phyloP scores from a whole-genome alignment of 148 eudicot genomes.

The Dianthus caryophyllus region DNA sequence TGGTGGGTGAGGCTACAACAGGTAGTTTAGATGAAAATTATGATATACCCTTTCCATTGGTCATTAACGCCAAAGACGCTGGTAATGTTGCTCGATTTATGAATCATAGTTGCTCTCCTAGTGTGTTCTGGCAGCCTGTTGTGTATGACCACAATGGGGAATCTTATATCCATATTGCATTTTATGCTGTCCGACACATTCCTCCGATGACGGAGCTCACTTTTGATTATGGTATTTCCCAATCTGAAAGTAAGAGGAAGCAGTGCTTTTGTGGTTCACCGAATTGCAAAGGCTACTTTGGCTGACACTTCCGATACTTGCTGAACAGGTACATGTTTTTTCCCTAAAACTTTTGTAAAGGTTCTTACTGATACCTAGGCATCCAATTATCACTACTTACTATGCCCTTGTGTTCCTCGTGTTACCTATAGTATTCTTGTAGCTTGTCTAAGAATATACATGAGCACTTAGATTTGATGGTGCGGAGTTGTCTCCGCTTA shows the following conservation, averaged over 20 bases:
- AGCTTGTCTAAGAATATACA: no score
- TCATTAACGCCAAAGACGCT: slow-evolving; percentile 60
- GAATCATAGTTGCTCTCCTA: slow-evolving; percentile 92
- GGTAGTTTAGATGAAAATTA: slow-evolving; percentile 30
- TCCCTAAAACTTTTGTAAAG: background rate
- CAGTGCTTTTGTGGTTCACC: slow-evolving; percentile 69
- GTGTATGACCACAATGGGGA: slow-evolving; percentile 55
- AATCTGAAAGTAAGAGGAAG: slow-evolving; percentile 52
- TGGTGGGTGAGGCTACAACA: slow-evolving; percentile 31
- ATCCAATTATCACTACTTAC: no score
- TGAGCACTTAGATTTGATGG: no score
- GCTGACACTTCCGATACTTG: slow-evolving; percentile 25
- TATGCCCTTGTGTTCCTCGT: no score
- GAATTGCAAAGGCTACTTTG: slow-evolving; percentile 81
- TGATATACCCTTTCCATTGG: slow-evolving; percentile 54
- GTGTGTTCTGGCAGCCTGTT: slow-evolving; percentile 81
- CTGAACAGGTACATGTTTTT: slow-evolving; percentile 17
- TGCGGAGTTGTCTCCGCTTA: no score
- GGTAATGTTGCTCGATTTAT: slow-evolving; percentile 92
- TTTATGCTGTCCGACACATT: slow-evolving; percentile 76
- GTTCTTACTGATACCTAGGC: no score
- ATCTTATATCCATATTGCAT: slow-evolving; percentile 60
- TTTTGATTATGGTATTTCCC: slow-evolving; percentile 74
- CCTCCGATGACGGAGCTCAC: slow-evolving; percentile 92
- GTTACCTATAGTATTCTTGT: background rate